Percentiles rank a stretch among this genome's conserved stretches.
Evolutionary conservation across 2,329 filamentous ascomycete species (phyloP).

Genomic region (Hymenoscyphus scutula): DNA sequence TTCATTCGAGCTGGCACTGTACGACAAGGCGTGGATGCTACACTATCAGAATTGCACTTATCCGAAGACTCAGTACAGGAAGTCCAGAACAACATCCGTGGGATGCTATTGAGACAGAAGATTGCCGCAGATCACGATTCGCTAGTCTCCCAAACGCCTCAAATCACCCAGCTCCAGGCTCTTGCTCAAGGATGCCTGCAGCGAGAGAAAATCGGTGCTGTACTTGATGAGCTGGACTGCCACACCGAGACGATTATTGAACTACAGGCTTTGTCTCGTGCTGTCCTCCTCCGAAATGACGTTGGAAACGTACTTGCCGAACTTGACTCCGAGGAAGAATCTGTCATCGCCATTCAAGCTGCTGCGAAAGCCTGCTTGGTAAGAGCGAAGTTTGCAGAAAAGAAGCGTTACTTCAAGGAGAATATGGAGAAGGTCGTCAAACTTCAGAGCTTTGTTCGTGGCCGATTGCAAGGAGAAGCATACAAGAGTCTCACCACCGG

Average conservation of each 20-base stretch:
- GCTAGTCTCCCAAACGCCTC: conserved; percentile 55
- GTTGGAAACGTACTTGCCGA: conserved; percentile 73
- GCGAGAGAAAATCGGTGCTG: conserved; percentile 56
- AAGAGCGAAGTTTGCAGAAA: conserved; percentile 73
- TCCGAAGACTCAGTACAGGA: conserved; percentile 47
- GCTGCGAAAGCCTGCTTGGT: conserved; percentile 71
- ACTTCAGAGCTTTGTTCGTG: conserved; percentile 93
- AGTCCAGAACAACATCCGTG: conserved; percentile 60
- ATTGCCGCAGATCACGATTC: conserved; percentile 50
- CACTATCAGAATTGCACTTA: conserved; percentile 47
- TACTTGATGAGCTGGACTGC: conserved; percentile 68
- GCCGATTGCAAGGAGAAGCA: conserved; percentile 92
- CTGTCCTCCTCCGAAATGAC: conserved; percentile 72
- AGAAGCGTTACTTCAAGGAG: conserved; percentile 83
- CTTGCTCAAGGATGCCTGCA: conserved; percentile 63
- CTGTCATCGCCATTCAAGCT: conserved; percentile 71
- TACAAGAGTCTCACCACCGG: conserved; percentile 96
- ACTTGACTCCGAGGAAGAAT: conserved; percentile 80
- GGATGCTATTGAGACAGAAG: conserved; percentile 56
- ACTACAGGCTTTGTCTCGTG: conserved; percentile 74
- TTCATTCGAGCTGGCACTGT: conserved; percentile 51
- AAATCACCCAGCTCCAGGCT: conserved; percentile 64
- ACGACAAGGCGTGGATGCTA: conserved; percentile 48
- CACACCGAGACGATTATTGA: conserved; percentile 64
- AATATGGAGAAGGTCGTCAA: conserved; percentile 99